Evolutionary conservation across 2,329 filamentous ascomycete genomes (phyloP).

Genomic region (Cercospora nicotianae): DNA sequence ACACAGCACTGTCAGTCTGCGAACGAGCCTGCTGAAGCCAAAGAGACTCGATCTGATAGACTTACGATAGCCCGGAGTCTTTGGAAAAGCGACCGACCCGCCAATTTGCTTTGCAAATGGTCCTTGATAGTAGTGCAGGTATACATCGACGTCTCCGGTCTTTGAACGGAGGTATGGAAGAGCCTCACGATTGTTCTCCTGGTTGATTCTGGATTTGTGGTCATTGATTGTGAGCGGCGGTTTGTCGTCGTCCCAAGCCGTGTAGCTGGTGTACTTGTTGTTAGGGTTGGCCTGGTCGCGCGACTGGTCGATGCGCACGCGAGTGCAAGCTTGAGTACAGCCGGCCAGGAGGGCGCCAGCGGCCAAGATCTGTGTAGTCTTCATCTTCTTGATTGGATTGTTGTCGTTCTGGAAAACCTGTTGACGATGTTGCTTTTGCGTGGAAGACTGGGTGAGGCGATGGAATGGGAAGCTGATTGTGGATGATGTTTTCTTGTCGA

Average conservation of each 20-base stretch:
- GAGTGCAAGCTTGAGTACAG: not conserved
- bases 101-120: not conserved
- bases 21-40: not conserved
- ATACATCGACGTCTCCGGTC: not conserved
- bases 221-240: not conserved
- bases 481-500: not conserved
- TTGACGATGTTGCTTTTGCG: not conserved
- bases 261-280: not conserved
- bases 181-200: not conserved
- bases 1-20: not conserved
- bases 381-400: not conserved
- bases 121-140: not conserved
- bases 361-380: not conserved
- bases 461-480: not conserved
- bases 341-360: not conserved
- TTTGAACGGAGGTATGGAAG: not conserved
- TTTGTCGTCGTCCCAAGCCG: not conserved
- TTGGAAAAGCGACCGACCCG: not conserved
- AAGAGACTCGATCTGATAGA: not conserved
- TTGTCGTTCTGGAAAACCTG: not conserved
- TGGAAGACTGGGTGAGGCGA: not conserved
- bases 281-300: not conserved
- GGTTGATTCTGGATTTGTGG: not conserved
- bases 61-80: not conserved
- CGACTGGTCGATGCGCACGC: not conserved